Evolutionary conservation across 2,329 filamentous ascomycete genomes (phyloP), one percentile per base, ranked within the genome.

Genomic region (Talaromyces sp.): DNA sequence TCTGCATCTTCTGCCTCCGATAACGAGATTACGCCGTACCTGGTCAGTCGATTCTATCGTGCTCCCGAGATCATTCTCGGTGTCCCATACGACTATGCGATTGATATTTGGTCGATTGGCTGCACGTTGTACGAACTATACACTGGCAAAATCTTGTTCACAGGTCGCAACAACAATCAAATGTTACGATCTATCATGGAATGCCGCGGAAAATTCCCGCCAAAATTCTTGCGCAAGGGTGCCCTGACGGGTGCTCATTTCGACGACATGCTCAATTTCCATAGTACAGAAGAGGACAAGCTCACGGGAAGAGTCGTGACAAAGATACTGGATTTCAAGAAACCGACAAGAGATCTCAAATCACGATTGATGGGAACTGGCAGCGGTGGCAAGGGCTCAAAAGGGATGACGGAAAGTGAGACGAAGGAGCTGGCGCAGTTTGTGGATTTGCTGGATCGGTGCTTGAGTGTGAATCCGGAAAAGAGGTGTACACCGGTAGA

Each of bases 171-270:
- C 80, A 99, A 99, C 82, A 99, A 99, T 75, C 93, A 97, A 80
- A 99, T 99, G 95, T 86, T 99, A 66, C 91, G 92, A 68, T 89
- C 90, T 22, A 97, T 99, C 71, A 96, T 97, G 88, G 94, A 99
- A 75, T 93, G 94, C 71, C 89, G 96, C 57, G 95, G 95, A 72
- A 96, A 93, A 78, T 89, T 97, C 68, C 93, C 92, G 35, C 88
- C 90, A 56, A 97, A 97, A 78, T 83, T 97, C 67, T 88, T 97
- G 72, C 92, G 92, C 71, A 90, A 90, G 61, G 92, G 93, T 2
- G 85, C 92, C 68, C 84, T 96, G 67, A 87, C 89, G 14, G 84
- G 85, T 48, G 82, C 89, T 73, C 91, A 97, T 77, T 97, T 97
- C 76, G 91, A 96, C 74, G 90, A 93, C 64, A 83, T 90, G 78